These are phyloP conservation scores for Lathyrus sativus DNA, from an alignment of 306 rosid species.

Conservation along the genomic window DNA sequence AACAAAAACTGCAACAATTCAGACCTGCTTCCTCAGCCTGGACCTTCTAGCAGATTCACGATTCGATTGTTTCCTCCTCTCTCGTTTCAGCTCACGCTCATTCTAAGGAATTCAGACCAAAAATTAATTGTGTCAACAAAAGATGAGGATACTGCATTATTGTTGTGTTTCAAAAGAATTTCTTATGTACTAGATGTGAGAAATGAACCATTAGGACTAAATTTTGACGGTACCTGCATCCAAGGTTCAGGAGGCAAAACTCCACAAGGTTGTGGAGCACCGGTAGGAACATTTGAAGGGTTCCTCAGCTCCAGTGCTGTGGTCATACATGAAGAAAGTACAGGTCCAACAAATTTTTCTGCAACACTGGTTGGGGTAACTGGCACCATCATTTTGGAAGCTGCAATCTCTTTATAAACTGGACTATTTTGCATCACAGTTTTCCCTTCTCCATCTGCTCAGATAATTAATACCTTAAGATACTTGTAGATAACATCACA, in stretches of 20 bases:
- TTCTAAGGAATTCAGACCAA: slow-evolving; percentile 53
- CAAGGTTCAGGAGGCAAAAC: slow-evolving; percentile 73
- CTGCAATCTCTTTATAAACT: slow-evolving; percentile 47
- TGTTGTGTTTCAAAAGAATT: slow-evolving; percentile 3
- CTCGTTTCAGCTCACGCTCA: slow-evolving; percentile 87
- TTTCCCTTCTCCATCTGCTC: slow-evolving; percentile 67
- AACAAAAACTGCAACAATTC: slow-evolving; percentile 1
- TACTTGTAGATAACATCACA: slow-evolving; percentile 16
- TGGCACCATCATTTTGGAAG: slow-evolving; percentile 43
- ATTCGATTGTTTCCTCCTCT: slow-evolving; percentile 95
- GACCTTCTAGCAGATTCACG: slow-evolving; percentile 99
- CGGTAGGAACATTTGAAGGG: slow-evolving; percentile 44
- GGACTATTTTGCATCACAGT: slow-evolving; percentile 48
- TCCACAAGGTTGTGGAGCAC: slow-evolving; percentile 49
- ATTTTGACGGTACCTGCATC: slow-evolving; percentile 55
- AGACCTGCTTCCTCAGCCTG: slow-evolving; percentile 97
- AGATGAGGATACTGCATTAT: neutral
- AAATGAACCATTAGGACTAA: slow-evolving; percentile 12
- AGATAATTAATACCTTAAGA: slow-evolving; percentile 23
- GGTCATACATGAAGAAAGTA: slow-evolving; percentile 67
- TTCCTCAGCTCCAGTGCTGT: slow-evolving; percentile 66
- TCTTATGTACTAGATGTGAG: neutral
- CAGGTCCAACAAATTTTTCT: slow-evolving; percentile 55
- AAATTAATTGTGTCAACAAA: slow-evolving; percentile 20
- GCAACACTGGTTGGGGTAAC: slow-evolving; percentile 42